Evolutionary conservation across 2,329 filamentous ascomycete species (phyloP).

Genomic region (Epichloe elymi): DNA sequence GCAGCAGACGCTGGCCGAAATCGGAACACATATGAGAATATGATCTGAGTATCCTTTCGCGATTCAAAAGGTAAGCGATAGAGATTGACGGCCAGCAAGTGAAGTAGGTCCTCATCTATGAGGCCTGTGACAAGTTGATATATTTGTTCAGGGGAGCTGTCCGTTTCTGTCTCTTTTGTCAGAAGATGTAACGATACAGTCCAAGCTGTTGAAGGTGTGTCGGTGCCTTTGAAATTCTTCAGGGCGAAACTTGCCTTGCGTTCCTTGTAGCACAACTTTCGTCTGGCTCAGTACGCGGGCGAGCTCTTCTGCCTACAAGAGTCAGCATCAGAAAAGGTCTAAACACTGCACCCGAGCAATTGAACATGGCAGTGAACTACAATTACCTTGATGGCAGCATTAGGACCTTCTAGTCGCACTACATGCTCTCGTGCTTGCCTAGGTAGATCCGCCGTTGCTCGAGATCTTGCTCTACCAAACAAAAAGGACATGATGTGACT

Average conservation of each 20-base stretch:
- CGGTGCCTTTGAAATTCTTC: not conserved
- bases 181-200: not conserved
- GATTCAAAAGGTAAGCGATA: constrained; percentile 87
- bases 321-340: constrained; percentile 7
- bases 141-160: constrained; percentile 82
- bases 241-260: constrained; percentile 50
- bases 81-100: constrained; percentile 69
- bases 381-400: constrained; percentile 33
- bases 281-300: constrained; percentile 78
- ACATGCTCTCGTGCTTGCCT: constrained; percentile 44
- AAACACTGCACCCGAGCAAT: not conserved
- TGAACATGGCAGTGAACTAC: not conserved
- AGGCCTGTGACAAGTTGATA: constrained; percentile 73
- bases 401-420: constrained; percentile 36
- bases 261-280: constrained; percentile 88
- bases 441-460: constrained; percentile 39
- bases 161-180: constrained; percentile 47
- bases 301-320: constrained; percentile 64
- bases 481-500: constrained; percentile 36
- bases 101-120: constrained; percentile 81
- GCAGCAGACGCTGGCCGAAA: constrained; percentile 63
- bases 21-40: constrained; percentile 89
- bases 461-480: constrained; percentile 38
- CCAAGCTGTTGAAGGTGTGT: not conserved
- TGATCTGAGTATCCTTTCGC: constrained; percentile 87